These are phyloP conservation scores for Dactylonectria estremocensis DNA, from an alignment of 2,329 filamentous ascomycete genomes.

Conservation along the genomic window DNA sequence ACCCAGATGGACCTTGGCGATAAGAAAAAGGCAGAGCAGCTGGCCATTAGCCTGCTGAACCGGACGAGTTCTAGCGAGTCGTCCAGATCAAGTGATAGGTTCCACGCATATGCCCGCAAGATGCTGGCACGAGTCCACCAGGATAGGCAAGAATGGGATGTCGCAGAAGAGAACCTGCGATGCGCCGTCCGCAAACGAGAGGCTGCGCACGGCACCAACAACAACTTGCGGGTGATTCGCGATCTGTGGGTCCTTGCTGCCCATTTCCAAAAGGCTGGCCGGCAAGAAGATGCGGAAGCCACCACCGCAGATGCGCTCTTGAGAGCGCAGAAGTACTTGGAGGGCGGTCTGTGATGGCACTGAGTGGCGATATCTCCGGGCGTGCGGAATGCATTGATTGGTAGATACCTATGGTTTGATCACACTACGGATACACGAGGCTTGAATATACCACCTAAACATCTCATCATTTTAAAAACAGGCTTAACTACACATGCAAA, in stretches of 20 bases:
- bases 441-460: background rate
- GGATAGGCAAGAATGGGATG: slow-evolving; percentile 50
- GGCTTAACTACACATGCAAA: too few species aligned
- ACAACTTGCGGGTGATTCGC: slow-evolving; percentile 55
- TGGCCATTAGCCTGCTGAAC: slow-evolving; percentile 50
- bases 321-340: slow-evolving; percentile 52
- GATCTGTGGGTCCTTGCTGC: slow-evolving; percentile 58
- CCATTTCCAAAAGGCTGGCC: slow-evolving; percentile 52
- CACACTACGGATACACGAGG: background rate
- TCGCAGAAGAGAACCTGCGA: slow-evolving; percentile 53
- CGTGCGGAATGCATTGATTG: background rate
- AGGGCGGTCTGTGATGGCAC: slow-evolving; percentile 40
- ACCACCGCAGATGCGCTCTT: slow-evolving; percentile 53
- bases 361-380: background rate
- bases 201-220: slow-evolving; percentile 53
- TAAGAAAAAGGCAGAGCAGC: slow-evolving; percentile 49
- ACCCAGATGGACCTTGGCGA: slow-evolving; percentile 58
- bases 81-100: slow-evolving; percentile 52
- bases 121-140: slow-evolving; percentile 56
- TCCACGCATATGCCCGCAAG: slow-evolving; percentile 57
- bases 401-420: background rate
- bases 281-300: slow-evolving; percentile 45
- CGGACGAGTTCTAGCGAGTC: slow-evolving; percentile 43
- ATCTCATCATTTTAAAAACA: background rate
- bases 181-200: slow-evolving; percentile 54